A percentile compares a stretch with the other conserved stretches of the same genome.
Evolutionary conservation across 768 basidiomycete genomes (phyloP).

Genomic region (Pholiota conissans): DNA sequence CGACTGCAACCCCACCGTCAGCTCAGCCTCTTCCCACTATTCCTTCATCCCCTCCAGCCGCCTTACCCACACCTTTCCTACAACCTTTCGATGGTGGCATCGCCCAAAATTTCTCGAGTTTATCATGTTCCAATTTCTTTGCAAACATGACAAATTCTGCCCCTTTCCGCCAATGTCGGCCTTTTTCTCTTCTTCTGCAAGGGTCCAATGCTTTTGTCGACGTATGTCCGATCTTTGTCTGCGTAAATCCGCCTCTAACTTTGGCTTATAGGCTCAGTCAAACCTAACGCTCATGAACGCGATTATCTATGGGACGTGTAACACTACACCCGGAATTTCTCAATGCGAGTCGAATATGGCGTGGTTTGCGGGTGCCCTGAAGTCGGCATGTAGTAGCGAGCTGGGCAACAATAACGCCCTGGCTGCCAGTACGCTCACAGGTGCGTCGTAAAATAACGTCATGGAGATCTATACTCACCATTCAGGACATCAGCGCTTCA

Average conservation of each 20-base stretch:
- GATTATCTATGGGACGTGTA: conserved; percentile 80
- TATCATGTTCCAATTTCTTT: conserved; percentile 70
- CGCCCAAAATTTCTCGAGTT: conserved; percentile 64
- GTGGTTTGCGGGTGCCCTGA: conserved; percentile 54
- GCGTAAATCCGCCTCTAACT: not conserved
- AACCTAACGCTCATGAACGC: conserved; percentile 64
- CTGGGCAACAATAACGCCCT: conserved; percentile 49
- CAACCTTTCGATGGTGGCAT: conserved; percentile 70
- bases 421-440: conserved; percentile 53
- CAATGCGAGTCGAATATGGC: conserved; percentile 71
- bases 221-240: conserved; percentile 36
- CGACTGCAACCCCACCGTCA: conserved; percentile 19
- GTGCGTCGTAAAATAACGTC: conserved; percentile 33
- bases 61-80: conserved; percentile 75
- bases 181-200: conserved; percentile 66
- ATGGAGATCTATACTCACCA: not conserved
- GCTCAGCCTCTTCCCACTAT: conserved; percentile 42
- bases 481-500: conserved; percentile 47
- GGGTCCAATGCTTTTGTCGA: conserved; percentile 53
- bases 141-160: conserved; percentile 64
- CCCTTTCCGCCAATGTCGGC: conserved; percentile 72
- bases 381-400: conserved; percentile 56
- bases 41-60: conserved; percentile 44
- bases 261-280: conserved; percentile 57
- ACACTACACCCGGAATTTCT: conserved; percentile 46